Evolutionary conservation across 306 rosid genomes (phyloP).

Genomic region (Sicyos edulis): DNA sequence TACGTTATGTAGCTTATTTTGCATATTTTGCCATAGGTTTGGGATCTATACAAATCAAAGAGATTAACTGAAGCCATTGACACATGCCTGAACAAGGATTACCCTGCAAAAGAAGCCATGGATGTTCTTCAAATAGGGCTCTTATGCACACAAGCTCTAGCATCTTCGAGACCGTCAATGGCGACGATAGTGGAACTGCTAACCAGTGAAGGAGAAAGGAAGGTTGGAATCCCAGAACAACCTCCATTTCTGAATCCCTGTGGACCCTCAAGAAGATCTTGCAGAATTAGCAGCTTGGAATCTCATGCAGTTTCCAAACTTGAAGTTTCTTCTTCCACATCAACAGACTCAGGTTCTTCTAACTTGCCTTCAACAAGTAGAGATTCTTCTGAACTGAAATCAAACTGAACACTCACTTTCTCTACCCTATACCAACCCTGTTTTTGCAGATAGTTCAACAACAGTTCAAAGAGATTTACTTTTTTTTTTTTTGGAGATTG

Average conservation of each 20-base stretch:
- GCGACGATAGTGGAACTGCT: conserved; percentile 47
- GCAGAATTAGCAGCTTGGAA: conserved; percentile 37
- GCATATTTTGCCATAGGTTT: conserved; percentile 41
- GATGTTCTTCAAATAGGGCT: conserved; percentile 62
- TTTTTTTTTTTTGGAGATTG: too few relatives aligned
- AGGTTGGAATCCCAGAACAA: conserved; percentile 47
- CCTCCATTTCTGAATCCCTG: conserved; percentile 68
- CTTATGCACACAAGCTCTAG: conserved; percentile 76
- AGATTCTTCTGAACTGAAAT: conserved; percentile 21
- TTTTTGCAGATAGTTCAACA: background rate
- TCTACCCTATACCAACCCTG: background rate
- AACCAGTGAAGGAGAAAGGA: conserved; percentile 31
- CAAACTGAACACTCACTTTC: conserved; percentile 7
- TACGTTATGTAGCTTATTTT: background rate
- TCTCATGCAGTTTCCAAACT: conserved; percentile 42
- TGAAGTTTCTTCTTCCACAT: conserved; percentile 36
- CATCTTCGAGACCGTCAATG: conserved; percentile 63
- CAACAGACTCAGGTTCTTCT: conserved; percentile 40
- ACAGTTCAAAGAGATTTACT: too few relatives aligned
- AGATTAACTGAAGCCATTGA: conserved; percentile 49
- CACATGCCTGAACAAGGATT: conserved; percentile 43
- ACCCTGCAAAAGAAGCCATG: conserved; percentile 39
- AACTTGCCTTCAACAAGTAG: conserved; percentile 36
- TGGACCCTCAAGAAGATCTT: conserved; percentile 34
- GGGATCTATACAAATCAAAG: conserved; percentile 49